These are phyloP conservation scores for Trichoderma pleuroti DNA, from an alignment of 2,329 filamentous ascomycete genomes.

Conservation along the genomic window DNA sequence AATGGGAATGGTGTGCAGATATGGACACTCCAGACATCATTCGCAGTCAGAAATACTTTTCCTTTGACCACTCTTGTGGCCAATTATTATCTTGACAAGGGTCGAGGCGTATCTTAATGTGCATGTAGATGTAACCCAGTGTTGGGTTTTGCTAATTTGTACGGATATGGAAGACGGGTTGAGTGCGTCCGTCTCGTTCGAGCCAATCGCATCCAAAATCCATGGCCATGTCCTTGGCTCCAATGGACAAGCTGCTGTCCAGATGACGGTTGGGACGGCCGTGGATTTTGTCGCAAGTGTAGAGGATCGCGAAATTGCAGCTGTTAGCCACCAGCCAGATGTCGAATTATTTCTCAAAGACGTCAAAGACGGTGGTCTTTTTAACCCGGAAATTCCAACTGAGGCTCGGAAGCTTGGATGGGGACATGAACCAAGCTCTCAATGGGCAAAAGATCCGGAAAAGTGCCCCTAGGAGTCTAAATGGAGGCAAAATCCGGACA, in stretches of 20 bases:
- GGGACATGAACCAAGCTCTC: too few species aligned
- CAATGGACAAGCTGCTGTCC: background rate
- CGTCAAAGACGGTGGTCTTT: too few species aligned
- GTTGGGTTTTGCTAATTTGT: background rate
- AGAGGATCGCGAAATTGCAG: background rate
- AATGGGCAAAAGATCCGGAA: too few species aligned
- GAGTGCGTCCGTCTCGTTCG: background rate
- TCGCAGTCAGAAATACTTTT: too few species aligned
- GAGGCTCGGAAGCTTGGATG: too few species aligned
- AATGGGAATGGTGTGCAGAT: too few species aligned
- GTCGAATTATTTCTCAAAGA: too few species aligned
- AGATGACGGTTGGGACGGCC: background rate
- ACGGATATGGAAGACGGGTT: background rate
- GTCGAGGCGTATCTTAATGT: background rate
- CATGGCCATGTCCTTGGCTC: background rate
- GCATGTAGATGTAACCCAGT: background rate
- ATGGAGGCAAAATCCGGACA: too few species aligned
- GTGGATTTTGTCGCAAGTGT: background rate
- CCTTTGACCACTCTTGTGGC: background rate
- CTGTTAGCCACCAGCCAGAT: too few species aligned
- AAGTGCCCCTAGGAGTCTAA: too few species aligned
- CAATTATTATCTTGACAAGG: background rate
- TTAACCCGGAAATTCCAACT: too few species aligned
- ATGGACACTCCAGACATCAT: too few species aligned
- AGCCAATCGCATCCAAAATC: background rate